Base-by-base conservation (phyloP, 352 stramenopile genomes). In the Aphanomyces stellatus region DNA sequence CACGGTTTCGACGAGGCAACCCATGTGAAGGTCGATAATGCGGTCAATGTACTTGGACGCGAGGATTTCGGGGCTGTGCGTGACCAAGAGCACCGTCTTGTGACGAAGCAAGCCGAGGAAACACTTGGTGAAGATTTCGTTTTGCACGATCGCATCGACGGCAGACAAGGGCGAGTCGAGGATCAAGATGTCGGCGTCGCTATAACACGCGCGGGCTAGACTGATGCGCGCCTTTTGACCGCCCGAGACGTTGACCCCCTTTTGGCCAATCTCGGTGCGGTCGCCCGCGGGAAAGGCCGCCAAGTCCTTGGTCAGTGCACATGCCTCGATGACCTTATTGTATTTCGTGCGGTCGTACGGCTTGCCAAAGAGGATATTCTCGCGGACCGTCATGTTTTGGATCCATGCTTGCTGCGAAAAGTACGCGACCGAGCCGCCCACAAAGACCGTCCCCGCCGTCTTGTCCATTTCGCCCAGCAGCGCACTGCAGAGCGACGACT, bases 61-160 rank as follows among this genome's bases (percentile, higher is more conserved):
- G 68, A 77, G 76, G 13, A 86, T 65, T 37, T 86, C 78, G 3
- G 73, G 76, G 30, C 79, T 82, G 61, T 86, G 78, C 15, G 89
- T 97, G 1, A 93, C 90, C 17, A 96, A 73, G 40, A 97, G 65
- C 4, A 96, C 75, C 27, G 77, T 88, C 49, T 74, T 74, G 65
- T 85, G n/a, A n/a, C 67, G 64, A n/a, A 95, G 68, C 22, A 77
- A 19, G 0, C 72, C 51, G 30, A 63, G 51, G 59, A 97, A 90
- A 57, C 81, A 92, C 30, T 95, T 67, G 13, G 90, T 67, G 67
- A 97, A 97, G 13, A 97, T 64, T 71, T 93, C 80, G 51, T 82
- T 82, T n/a, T 79, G 89, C 28, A 98, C 91, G 73, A 97, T 86
- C 43, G 83, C 85, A 74, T 98, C 92, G 1, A 98, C 91, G n/a